These are phyloP conservation scores for Cyberlindnera suaveolens DNA, from an alignment of 805 yeast species.

Conservation along the genomic window DNA sequence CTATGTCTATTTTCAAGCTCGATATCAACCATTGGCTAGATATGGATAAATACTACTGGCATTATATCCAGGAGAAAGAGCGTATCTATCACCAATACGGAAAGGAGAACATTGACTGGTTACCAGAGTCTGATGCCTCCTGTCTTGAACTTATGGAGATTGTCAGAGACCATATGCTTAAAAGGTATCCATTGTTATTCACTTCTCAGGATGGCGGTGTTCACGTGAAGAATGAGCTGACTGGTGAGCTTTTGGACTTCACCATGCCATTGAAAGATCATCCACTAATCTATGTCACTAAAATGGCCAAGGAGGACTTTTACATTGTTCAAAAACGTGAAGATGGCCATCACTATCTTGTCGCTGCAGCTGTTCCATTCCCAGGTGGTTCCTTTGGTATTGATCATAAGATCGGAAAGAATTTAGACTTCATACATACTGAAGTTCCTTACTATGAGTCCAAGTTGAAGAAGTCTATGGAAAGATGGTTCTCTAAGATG, in stretches of 20 bases:
- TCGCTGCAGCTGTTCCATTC: conserved; percentile 73
- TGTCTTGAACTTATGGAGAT: conserved; percentile 57
- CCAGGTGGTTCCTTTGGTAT: conserved; percentile 76
- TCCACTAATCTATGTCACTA: conserved; percentile 56
- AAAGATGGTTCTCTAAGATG: conserved; percentile 62
- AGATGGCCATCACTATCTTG: conserved; percentile 54
- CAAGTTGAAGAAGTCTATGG: conserved; percentile 64
- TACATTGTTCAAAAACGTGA: conserved; percentile 53
- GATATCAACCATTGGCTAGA: conserved; percentile 74
- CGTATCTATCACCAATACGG: conserved; percentile 55
- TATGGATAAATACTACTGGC: conserved; percentile 70
- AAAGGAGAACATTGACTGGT: conserved; percentile 55
- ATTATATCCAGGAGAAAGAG: conserved; percentile 57
- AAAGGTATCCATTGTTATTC: conserved; percentile 59
- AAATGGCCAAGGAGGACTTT: conserved; percentile 73
- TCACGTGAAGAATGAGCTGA: conserved; percentile 52
- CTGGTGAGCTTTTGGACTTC: conserved; percentile 58
- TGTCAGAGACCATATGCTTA: conserved; percentile 52
- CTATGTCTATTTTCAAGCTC: conserved; percentile 68
- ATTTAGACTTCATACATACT: conserved; percentile 56
- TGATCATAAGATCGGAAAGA: conserved; percentile 50
- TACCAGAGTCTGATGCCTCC: conserved; percentile 59
- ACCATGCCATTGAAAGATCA: conserved; percentile 53
- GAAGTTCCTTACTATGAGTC: conserved; percentile 66
- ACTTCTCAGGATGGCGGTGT: conserved; percentile 42